Evolutionary conservation across 495 filamentous ascomycete species (phyloP).

Genomic region (Penicillium steckii): DNA sequence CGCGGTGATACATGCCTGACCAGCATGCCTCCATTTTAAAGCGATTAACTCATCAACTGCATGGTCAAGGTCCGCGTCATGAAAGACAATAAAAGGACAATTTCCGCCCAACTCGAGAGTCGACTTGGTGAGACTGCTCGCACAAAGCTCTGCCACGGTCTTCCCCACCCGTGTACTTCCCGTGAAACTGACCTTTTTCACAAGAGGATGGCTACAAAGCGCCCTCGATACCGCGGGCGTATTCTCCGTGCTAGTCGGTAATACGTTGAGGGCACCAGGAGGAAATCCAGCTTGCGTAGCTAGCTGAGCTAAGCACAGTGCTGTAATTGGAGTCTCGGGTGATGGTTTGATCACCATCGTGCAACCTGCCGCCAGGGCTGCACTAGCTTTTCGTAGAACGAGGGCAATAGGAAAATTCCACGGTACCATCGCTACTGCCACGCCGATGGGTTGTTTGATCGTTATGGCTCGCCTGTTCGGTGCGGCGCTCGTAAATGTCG

Average conservation of each 20-base stretch:
- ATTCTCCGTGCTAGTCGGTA: slow-evolving; percentile 54
- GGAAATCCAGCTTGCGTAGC: slow-evolving; percentile 59
- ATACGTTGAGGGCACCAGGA: slow-evolving; percentile 56
- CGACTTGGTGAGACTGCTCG: slow-evolving; percentile 47
- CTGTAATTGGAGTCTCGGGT: slow-evolving; percentile 54
- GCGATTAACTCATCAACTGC: slow-evolving; percentile 48
- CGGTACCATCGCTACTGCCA: slow-evolving; percentile 37
- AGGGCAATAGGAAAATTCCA: slow-evolving; percentile 51
- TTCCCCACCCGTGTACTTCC: slow-evolving; percentile 32
- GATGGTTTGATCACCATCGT: slow-evolving; percentile 48
- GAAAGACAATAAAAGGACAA: slow-evolving; percentile 64
- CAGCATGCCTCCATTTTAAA: slow-evolving; percentile 53
- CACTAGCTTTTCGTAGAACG: slow-evolving; percentile 60
- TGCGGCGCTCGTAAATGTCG: slow-evolving; percentile 27
- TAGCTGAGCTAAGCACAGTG: slow-evolving; percentile 54
- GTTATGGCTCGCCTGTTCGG: slow-evolving; percentile 38
- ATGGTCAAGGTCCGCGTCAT: slow-evolving; percentile 59
- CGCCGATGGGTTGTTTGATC: slow-evolving; percentile 52
- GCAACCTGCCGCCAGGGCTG: slow-evolving; percentile 64
- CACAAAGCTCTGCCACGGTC: slow-evolving; percentile 24
- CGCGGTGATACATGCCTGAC: slow-evolving; percentile 62
- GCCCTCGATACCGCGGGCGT: slow-evolving; percentile 54
- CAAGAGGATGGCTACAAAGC: slow-evolving; percentile 51
- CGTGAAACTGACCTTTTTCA: slow-evolving; percentile 67
- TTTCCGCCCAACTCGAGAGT: slow-evolving; percentile 68